Base-by-base conservation (phyloP, 768 basidiomycete genomes). In the Pulveroboletus sp. region DNA sequence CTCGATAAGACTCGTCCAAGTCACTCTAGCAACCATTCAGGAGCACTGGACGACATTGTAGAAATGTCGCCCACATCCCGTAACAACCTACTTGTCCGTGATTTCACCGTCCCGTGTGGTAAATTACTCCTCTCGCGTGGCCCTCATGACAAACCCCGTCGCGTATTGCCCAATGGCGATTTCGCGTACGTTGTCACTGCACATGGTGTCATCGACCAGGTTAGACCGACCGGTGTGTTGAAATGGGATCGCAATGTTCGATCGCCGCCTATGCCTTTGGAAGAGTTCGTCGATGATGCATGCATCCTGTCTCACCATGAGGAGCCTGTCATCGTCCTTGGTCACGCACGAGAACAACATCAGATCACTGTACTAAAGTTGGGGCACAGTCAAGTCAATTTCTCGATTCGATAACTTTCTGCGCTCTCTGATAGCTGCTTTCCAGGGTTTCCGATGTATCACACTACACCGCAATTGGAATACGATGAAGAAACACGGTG, bases 271-370 rank as follows among this genome's bases (percentile, higher is more conserved):
- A 50, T 32, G 24, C 60, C 57, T 12, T 49, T 50, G 1, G 61
- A 63, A 50, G 74, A 70, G 27, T 54, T 55, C 19, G 60, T 79
- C 20, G 72, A 77, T 25, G 78, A 76, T 49, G 71, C 72, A 6
- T 78, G 75, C 47, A 40, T 74, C 8, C 36, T 76, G 29, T 45
- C 45, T 6, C 49, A 57, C 21, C 58, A 61, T 7, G 56, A 61
- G 43, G 56, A 57, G 3, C 47, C 61, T 23, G 21, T 68, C 24
- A 41, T 70, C 11, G 49, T 74, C n/a, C 62, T 76, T 1, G 74
- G 67, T 7, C 75, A 75, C 49, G 65, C 62, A 11, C 67, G 74
- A 31, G 69, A 72, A 42, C 60, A 62, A 41, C 49, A 63, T 31
- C 72, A 72, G 47, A 52, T 72, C 16, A 59, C 68, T 29, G 45